A percentile compares a stretch with the other conserved stretches of the same genome.
Conservation (phyloP, 2,329 filamentous ascomycete species). For the Phialophora macrospora region DNA sequence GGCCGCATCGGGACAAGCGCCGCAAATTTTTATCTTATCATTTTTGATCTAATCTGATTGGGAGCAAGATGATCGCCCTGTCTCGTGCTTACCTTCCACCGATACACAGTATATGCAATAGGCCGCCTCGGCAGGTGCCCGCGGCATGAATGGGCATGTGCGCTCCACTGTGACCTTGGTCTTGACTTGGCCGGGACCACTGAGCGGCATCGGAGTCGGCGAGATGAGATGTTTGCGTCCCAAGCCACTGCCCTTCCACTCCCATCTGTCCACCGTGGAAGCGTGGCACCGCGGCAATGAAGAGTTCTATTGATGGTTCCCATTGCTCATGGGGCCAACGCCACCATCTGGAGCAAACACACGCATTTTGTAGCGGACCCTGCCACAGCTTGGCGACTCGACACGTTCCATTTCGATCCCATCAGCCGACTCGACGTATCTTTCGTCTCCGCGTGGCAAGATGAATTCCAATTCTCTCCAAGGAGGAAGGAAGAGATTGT, state of each 20-base stretch:
- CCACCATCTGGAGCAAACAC: neutral
- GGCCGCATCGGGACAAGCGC: slow-evolving; percentile 2
- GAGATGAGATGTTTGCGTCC: neutral
- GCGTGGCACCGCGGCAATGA: too few relatives aligned
- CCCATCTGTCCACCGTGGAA: neutral
- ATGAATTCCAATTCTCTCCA: slow-evolving; percentile 59
- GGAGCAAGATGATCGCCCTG: neutral
- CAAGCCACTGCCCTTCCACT: neutral
- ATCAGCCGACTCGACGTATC: slow-evolving; percentile 46
- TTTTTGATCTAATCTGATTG: slow-evolving; percentile 17
- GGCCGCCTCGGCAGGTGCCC: neutral
- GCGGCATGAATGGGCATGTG: neutral
- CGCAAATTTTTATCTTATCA: slow-evolving; percentile 20
- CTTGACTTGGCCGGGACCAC: neutral
- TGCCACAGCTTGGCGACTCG: slow-evolving; percentile 13
- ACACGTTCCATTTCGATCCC: slow-evolving; percentile 40
- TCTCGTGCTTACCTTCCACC: neutral
- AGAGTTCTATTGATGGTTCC: slow-evolving; percentile 13
- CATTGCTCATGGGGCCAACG: slow-evolving; percentile 16
- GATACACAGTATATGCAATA: too few relatives aligned
- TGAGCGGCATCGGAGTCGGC: neutral
- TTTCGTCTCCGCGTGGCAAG: slow-evolving; percentile 57
- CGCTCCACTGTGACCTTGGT: neutral
- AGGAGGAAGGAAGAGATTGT: slow-evolving; percentile 52
- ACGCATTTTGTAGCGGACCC: slow-evolving; percentile 24